Evolutionary conservation across 768 basidiomycete species (phyloP), one percentile per base, ranked within the genome.

Genomic region (Lactarius hatsudake): DNA sequence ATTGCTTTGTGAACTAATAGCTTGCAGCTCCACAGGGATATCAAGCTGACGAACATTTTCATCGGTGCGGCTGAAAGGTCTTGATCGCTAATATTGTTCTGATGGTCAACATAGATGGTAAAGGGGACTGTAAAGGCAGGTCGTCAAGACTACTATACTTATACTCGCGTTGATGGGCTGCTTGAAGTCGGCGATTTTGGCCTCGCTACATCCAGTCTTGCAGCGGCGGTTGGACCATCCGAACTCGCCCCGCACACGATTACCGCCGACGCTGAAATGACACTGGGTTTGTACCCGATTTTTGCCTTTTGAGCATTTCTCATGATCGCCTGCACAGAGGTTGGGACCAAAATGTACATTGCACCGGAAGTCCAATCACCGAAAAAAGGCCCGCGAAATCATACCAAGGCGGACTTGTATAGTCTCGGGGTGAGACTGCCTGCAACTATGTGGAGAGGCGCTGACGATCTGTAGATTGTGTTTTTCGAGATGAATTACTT

Each of bases 401-500:
- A 93, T 70, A 86, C 81, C 42, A 96, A 96, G 73, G 95, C 94
- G 0, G 96, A 98, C 72, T 89, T 98, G 84, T 98, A 96, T 74
- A 94, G 93, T 75, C 84, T 96, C 12, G 96, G 95, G 28, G 93
- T 94, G 74, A 61, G 87, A 80, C 45, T 53, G 42, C 12, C 23
- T n/a, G 32, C 23, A 64, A 26, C 53, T 23, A 12, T n/a, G 45
- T 23, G 13, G 26, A 63, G 58, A 7, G 63, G 53, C 5, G 64
- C 13, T 67, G 38, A 45, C 54, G 32, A 45, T 66, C 42, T 30
- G 26, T 68, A 95, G 93, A 88, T 98, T 70, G 95, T 97, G 17
- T 97, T 97, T 77, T 97, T 98, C 73, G 96, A 98, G 79, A 96
- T 97, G 94, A 95, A 93, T 75, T 93, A 89, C 76, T 73, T 79